Conservation (phyloP, 2,329 filamentous ascomycete genomes). For the Microdochium trichocladiopsis region DNA sequence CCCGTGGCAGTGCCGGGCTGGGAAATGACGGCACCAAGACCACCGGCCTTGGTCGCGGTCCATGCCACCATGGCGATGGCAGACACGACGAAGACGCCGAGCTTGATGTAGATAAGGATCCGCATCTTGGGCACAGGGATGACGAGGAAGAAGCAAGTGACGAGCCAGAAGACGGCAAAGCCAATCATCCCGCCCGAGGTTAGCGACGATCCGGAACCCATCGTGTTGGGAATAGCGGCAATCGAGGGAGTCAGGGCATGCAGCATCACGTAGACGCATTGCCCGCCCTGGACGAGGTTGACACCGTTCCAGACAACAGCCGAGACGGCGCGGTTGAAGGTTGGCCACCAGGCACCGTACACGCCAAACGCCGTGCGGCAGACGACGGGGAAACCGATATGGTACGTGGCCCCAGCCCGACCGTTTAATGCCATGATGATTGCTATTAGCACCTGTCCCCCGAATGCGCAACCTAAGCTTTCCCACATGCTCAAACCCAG, state of each 20-base stretch:
- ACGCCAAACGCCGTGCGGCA: slow-evolving; percentile 34
- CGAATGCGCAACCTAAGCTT: slow-evolving; percentile 29
- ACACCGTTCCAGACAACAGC: slow-evolving; percentile 37
- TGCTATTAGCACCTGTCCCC: slow-evolving; percentile 31
- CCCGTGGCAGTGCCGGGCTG: slow-evolving; percentile 33
- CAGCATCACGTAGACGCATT: slow-evolving; percentile 25
- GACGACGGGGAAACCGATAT: slow-evolving; percentile 32
- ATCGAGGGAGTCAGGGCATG: slow-evolving; percentile 33
- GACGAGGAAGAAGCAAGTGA: slow-evolving; percentile 31
- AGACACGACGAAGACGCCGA: slow-evolving; percentile 34
- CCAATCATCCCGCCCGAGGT: slow-evolving; percentile 33
- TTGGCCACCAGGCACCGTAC: slow-evolving; percentile 36
- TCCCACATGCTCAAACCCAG: slow-evolving; percentile 43
- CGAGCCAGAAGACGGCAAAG: slow-evolving; percentile 32
- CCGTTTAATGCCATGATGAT: slow-evolving; percentile 34
- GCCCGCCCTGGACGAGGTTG: slow-evolving; percentile 26
- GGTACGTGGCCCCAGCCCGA: slow-evolving; percentile 32
- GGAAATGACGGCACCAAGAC: slow-evolving; percentile 32
- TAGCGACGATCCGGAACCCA: slow-evolving; percentile 29
- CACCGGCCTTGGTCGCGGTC: slow-evolving; percentile 41
- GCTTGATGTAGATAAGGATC: slow-evolving; percentile 36
- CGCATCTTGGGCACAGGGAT: slow-evolving; percentile 1
- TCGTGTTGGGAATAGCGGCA: slow-evolving; percentile 27
- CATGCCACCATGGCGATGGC: slow-evolving; percentile 50
- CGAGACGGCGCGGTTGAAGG: slow-evolving; percentile 34